Percentiles rank a stretch among this genome's conserved stretches.
Conservation (phyloP, 352 stramenopile genomes). For the Aphanomyces cochlioides region DNA sequence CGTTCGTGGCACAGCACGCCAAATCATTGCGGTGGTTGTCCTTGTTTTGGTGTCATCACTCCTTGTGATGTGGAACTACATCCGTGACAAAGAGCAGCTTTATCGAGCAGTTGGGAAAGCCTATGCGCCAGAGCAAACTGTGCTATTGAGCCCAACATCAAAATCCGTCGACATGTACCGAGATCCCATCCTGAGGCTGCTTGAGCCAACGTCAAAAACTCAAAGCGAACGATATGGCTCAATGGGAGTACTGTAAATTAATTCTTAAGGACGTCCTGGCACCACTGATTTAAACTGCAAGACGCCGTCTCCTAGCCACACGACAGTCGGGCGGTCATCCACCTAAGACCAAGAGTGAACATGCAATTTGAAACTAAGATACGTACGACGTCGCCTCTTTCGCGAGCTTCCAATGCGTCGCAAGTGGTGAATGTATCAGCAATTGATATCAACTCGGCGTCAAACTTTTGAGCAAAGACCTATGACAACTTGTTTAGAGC, state of each 20-base stretch:
- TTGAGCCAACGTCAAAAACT: conserved; percentile 6
- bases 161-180: conserved; percentile 26
- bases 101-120: conserved; percentile 17
- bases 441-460: conserved; percentile 88
- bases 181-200: conserved; percentile 16
- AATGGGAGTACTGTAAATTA: conserved; percentile 9
- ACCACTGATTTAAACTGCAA: conserved; percentile 27
- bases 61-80: conserved; percentile 72
- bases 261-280: conserved; percentile 2
- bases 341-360: neutral
- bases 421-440: conserved; percentile 88
- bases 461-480: conserved; percentile 54
- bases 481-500: neutral
- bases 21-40: conserved; percentile 64
- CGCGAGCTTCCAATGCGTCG: conserved; percentile 45
- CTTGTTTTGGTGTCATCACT: conserved; percentile 83
- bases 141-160: conserved; percentile 17
- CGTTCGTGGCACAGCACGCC: conserved; percentile 65
- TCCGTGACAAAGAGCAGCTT: conserved; percentile 72
- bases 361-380: neutral
- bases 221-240: conserved; percentile 14
- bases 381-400: conserved; percentile 18
- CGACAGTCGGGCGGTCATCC: conserved; percentile 18
- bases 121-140: conserved; percentile 19
- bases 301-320: conserved; percentile 29